Evolutionary conservation across 164 flowering plant species (phyloP), one percentile per base, ranked within the genome.

Genomic region (Protea cynaroides): DNA sequence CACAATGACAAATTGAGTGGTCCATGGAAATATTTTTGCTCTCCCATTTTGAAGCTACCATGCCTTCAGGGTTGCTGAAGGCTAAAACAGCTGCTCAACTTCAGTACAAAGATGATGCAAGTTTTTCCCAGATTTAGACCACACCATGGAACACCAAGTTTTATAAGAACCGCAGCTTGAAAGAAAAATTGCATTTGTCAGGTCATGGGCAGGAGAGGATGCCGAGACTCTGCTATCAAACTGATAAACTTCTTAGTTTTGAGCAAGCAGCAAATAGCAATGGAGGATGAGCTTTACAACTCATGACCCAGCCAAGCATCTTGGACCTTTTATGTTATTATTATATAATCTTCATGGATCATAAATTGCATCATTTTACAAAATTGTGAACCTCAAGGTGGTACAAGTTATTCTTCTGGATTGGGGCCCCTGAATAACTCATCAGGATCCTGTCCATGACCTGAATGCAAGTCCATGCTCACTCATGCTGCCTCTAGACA

Each of bases 401-500:
- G 46, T 8, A 40, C 46, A 40, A 40, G 46, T 40, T 40, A 49
- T 15, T 49, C 52, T 49, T 49, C 52, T 49, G 52, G 18, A 49
- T 12, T n/a, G n/a, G 52, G 52, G 52, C 1, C 52, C 17, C 19
- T 40, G 10, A 40, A 40, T 1, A 40, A 40, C 46, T 49, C 52
- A 49, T 12, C 52, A 3, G 52, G 52, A 49, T 15, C 19, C 52
- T 6, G 69, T 68, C 83, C 73, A 25, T 71, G 15, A 73, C 46
- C 70, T 74, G 59, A 67, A 79, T 56, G 75, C 69, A 19, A 58
- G 37, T 11, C 83, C 85, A 70, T 83, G 87, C 61, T 87, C 91
- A 25, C 96, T 87, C 54, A 74, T 63, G 40, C 82, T 87, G n/a
- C 86, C 88, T 22, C 82, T 71, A 1, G 85, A 80, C 50, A 71